Evolutionary conservation across 129 eudicot genomes (phyloP).

Genomic region (Chrysanthemum makinoi): DNA sequence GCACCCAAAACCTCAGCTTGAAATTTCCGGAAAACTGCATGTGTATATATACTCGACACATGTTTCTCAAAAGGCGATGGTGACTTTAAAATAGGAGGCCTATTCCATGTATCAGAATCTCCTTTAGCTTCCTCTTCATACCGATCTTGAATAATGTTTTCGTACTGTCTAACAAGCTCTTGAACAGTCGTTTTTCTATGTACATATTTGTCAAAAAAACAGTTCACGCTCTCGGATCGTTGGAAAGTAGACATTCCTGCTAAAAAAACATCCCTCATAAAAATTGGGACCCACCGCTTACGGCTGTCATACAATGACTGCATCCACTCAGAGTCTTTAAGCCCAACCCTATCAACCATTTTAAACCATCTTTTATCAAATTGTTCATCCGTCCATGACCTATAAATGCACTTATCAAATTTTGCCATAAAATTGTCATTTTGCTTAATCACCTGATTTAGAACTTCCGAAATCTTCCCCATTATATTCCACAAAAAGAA

Average conservation of each 20-base stretch:
- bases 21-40: constrained; percentile 75
- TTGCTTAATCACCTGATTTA: constrained; percentile 33
- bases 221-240: constrained; percentile 88
- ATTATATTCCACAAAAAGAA: constrained; percentile 72
- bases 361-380: constrained; percentile 85
- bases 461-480: constrained; percentile 69
- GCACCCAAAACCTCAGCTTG: constrained; percentile 92
- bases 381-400: constrained; percentile 79
- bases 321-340: constrained; percentile 65
- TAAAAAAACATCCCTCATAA: constrained; percentile 57
- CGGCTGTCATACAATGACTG: constrained; percentile 68
- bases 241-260: constrained; percentile 84
- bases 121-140: constrained; percentile 96
- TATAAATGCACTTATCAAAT: constrained; percentile 67
- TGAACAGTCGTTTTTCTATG: constrained; percentile 74
- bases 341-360: constrained; percentile 55
- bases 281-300: constrained; percentile 70
- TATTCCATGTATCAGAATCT: constrained; percentile 84
- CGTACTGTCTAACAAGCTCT: constrained; percentile 75
- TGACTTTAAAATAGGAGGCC: constrained; percentile 63
- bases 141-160: constrained; percentile 68
- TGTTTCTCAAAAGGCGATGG: constrained; percentile 98
- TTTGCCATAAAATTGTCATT: constrained; percentile 53
- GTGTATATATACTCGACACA: constrained; percentile 54
- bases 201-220: constrained; percentile 82